Percentiles rank a stretch among this genome's conserved stretches.
These are phyloP conservation scores for Colletotrichum tofieldiae DNA, from an alignment of 2,329 filamentous ascomycete genomes.

Conservation along the genomic window DNA sequence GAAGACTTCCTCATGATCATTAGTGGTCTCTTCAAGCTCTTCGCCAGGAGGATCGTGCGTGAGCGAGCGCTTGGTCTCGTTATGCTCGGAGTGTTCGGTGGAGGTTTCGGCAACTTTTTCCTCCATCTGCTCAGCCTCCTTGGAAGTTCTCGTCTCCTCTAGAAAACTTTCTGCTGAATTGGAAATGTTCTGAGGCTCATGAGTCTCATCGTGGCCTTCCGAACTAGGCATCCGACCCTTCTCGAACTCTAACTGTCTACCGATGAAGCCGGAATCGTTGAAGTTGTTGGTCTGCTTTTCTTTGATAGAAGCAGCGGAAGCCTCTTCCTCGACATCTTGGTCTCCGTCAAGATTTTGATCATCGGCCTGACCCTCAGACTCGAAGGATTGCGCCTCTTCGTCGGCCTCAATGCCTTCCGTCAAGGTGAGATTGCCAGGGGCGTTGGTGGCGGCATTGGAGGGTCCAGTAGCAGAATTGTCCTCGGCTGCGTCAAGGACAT, in stretches of 20 bases:
- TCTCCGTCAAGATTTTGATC: background rate
- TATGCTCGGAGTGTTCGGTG: background rate
- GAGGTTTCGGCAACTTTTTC: background rate
- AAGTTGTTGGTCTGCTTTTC: background rate
- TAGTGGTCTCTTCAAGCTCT: no score
- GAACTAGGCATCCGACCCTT: no score
- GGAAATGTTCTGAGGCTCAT: background rate
- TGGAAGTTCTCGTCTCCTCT: background rate
- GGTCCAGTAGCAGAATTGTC: slow-evolving; percentile 33
- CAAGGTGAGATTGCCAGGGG: slow-evolving; percentile 1
- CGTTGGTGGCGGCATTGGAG: slow-evolving; percentile 29
- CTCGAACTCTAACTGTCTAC: background rate
- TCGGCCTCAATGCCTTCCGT: slow-evolving; percentile 4
- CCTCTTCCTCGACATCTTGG: background rate
- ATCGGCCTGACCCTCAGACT: background rate
- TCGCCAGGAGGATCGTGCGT: background rate
- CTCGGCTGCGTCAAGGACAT: slow-evolving; percentile 29
- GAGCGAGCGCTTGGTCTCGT: background rate
- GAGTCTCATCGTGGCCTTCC: background rate
- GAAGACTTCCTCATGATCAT: background rate
- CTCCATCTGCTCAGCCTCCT: background rate
- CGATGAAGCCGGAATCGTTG: background rate
- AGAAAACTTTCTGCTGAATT: background rate
- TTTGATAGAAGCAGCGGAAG: background rate
- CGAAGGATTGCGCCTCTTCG: background rate